Evolutionary conservation across 129 eudicot species (phyloP), one percentile per base, ranked within the genome.

Genomic region (Dittrichia graveolens): DNA sequence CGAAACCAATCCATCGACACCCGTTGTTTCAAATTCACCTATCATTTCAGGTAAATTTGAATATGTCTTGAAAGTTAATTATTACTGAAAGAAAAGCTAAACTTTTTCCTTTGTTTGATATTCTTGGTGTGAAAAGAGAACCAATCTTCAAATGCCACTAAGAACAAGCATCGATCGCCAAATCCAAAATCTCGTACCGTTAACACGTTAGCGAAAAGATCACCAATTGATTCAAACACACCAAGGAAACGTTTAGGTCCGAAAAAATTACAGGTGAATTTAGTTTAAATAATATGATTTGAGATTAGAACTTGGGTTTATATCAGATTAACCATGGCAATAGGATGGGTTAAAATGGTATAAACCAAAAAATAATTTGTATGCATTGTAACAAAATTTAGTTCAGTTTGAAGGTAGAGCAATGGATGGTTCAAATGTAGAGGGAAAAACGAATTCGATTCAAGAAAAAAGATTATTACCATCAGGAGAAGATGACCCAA

Each of bases 41-140:
- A 67, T 39, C 34, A 69, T 72, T 74, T 67, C 78, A 24, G 93
- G 92, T 86, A 77, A 10, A 6, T 38, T 49, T 34, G 4, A 48
- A 0, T 4, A 35, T 68, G 19, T 54, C 53, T 55, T 18, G 6
- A 38, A 10, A 54, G 5, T 34, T 54, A 49, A 53, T 5, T 54
- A 40, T 31, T 18, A 35, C 10, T 18, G 10, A 43, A 11, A 41
- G 19, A n/a, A 50, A 62, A 50, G 6, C 7, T 56, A 4, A 43
- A 2, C 16, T 48, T 55, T 75, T 10, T 45, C 8, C 24, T 45
- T 43, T 70, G 7, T 53, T 69, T 77, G 46, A 40, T 77, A 19
- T 56, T 83, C 62, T 62, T 85, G 97, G 89, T 75, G 59, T 81
- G 81, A 65, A 87, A 84, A 83, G 96, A 89, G 62, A 84, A 81